A percentile compares a stretch with the other conserved stretches of the same genome.
phyloP scores from a whole-genome alignment of 768 basidiomycete species.

The Chalciporus pseudorubinellus region DNA sequence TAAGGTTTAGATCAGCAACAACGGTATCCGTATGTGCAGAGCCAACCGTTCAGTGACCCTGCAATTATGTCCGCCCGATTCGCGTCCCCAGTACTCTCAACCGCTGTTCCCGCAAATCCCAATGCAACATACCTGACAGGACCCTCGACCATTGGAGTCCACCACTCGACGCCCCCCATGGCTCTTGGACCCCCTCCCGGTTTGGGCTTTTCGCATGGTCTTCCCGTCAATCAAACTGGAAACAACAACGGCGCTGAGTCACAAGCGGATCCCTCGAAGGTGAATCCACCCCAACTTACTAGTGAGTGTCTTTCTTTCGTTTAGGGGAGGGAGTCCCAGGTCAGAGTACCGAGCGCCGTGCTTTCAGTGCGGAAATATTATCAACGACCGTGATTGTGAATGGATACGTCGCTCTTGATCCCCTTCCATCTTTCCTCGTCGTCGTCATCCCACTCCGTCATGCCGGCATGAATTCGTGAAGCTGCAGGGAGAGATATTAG shows the following conservation, averaged over 20 bases:
- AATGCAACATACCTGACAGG: constrained; percentile 10
- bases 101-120: constrained; percentile 8
- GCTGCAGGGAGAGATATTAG: constrained; percentile 22
- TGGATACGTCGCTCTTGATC: constrained; percentile 32
- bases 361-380: constrained; percentile 87
- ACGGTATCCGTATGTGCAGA: constrained; percentile 33
- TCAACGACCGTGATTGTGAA: constrained; percentile 60
- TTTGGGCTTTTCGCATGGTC: constrained; percentile 44
- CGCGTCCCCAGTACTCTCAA: constrained; percentile 38
- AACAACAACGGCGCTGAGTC: constrained; percentile 17
- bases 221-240: constrained; percentile 22
- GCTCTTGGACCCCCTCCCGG: constrained; percentile 68
- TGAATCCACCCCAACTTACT: constrained; percentile 32
- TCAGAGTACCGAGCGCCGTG: constrained; percentile 85
- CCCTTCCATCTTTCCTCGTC: constrained; percentile 21
- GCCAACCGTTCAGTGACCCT: constrained; percentile 65
- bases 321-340: constrained; percentile 76
- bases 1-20: constrained; percentile 37
- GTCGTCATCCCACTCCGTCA: constrained; percentile 21
- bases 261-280: constrained; percentile 27
- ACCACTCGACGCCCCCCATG: constrained; percentile 21
- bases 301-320: constrained; percentile 65
- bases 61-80: constrained; percentile 80
- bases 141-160: constrained; percentile 14
- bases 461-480: constrained; percentile 29